A percentile compares a stretch with the other conserved stretches of the same genome.
Evolutionary conservation across 805 yeast genomes (phyloP).

Genomic region (Cyberlindnera petersonii): DNA sequence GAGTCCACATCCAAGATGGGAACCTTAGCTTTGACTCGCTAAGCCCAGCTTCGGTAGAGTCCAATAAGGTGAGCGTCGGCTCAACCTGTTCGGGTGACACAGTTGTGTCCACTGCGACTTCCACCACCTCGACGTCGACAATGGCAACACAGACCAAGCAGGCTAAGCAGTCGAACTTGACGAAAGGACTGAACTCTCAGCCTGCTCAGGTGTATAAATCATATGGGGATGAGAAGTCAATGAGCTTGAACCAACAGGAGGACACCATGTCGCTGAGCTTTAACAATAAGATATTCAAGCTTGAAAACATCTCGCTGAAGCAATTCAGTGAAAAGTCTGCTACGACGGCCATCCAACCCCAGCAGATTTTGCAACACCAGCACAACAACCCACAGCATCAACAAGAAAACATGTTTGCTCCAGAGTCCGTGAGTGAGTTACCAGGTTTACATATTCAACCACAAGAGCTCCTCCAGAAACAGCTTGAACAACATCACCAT

Average conservation of each 20-base stretch:
- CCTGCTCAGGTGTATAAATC: conserved; percentile 1
- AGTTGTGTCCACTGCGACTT: conserved; percentile 11
- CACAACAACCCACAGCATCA: conserved; percentile 13
- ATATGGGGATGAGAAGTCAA: conserved; percentile 34
- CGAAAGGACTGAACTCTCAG: conserved; percentile 16
- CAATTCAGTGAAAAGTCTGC: conserved; percentile 5
- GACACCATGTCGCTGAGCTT: conserved; percentile 23
- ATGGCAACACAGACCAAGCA: conserved; percentile 11
- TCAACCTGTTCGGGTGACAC: conserved; percentile 19
- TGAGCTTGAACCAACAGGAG: conserved; percentile 36
- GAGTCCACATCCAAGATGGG: conserved; percentile 4
- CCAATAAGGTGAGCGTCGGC: conserved; percentile 24
- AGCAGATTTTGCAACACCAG: conserved; percentile 13
- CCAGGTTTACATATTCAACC: conserved; percentile 14
- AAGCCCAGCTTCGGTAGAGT: conserved; percentile 23
- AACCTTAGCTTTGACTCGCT: conserved; percentile 16
- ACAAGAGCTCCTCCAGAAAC: conserved; percentile 15
- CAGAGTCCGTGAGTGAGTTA: not conserved
- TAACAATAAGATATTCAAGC: conserved; percentile 16
- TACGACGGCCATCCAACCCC: conserved; percentile 15
- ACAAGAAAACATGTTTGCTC: not conserved
- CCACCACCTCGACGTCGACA: conserved; percentile 13
- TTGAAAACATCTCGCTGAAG: conserved; percentile 12
- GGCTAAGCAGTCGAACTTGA: conserved; percentile 24
- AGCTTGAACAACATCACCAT: conserved; percentile 11